A percentile compares a stretch with the other conserved stretches of the same genome.
Conservation (phyloP, 441 rosid species). For the Macaranga tanarius region DNA sequence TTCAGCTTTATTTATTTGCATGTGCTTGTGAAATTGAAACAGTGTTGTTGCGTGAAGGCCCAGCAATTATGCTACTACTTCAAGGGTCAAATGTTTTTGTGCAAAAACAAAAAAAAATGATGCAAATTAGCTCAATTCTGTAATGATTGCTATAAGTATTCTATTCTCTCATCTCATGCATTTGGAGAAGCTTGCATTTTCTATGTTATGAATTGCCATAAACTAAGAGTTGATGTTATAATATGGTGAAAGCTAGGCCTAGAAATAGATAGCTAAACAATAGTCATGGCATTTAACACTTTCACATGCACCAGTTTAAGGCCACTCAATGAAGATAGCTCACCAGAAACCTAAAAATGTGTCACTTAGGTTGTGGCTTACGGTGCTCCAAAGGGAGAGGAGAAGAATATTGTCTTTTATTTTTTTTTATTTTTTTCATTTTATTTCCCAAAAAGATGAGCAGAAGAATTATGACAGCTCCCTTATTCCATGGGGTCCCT, state of each 20-base stretch:
- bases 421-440: background rate
- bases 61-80: background rate
- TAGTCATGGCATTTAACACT: background rate
- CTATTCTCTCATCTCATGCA: background rate
- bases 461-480: constrained; percentile 2
- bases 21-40: constrained; percentile 9
- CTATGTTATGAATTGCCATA: too few species aligned
- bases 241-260: background rate
- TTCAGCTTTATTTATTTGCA: background rate
- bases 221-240: background rate
- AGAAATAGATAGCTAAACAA: background rate
- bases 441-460: background rate
- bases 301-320: background rate
- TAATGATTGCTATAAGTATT: background rate
- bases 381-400: background rate
- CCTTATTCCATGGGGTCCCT: constrained; percentile 30
- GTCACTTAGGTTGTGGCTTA: background rate
- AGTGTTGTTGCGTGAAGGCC: constrained; percentile 1
- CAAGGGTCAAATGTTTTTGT: background rate
- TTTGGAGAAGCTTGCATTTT: background rate
- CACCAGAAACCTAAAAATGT: background rate
- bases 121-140: background rate
- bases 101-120: background rate
- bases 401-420: background rate
- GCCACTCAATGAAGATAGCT: background rate